Evolutionary conservation across 192 early-diverging fungal species (phyloP), one percentile per base, ranked within the genome.

Genomic region (Phycomyces blakesleeanus): DNA sequence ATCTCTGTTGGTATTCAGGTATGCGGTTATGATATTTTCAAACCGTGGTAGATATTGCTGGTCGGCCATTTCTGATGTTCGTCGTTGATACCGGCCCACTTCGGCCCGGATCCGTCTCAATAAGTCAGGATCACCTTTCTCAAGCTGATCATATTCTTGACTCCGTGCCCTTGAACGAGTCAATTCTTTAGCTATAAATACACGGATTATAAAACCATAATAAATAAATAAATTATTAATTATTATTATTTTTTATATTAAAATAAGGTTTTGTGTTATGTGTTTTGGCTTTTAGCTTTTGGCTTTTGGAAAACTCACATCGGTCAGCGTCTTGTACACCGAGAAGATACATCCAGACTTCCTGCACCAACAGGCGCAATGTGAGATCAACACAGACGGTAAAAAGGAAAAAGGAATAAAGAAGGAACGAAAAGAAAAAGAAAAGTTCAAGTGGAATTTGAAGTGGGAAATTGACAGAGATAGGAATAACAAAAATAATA

Each of bases 301-400:
- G 10, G 5, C 15, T 24, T 20, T n/a, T n/a, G 16, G 18, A 63
- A 29, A 42, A 78, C 76, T 70, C 78, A 83, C 87, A 89, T 69
- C 89, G 78, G 78, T 96, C 90, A 11, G 91, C 78, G 55, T 86
- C 78, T 75, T 91, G 85, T 24, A 94, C 89, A 55, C 88, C 90
- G 20, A 96, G 81, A 53, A 96, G 75, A 60, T 86, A 93, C 75
- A 90, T 87, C 93, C 93, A 96, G 29, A 89, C 90, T 52, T 91
- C 90, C 84, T 85, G 68, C 69, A 34, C 29, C 18, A 52, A 14
- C 16, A 53, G 29, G 29, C 29, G 29, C 29, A 34, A 34, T 34
- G 29, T 34, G 29, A 34, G 29, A 7, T 34, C 29, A 34, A 34
- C 29, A 7, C 29, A 34, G 7, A 5, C 7, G 29, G 7, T 34